phyloP scores from a whole-genome alignment of 179 eudicot species.

The Pouteria campechiana region DNA sequence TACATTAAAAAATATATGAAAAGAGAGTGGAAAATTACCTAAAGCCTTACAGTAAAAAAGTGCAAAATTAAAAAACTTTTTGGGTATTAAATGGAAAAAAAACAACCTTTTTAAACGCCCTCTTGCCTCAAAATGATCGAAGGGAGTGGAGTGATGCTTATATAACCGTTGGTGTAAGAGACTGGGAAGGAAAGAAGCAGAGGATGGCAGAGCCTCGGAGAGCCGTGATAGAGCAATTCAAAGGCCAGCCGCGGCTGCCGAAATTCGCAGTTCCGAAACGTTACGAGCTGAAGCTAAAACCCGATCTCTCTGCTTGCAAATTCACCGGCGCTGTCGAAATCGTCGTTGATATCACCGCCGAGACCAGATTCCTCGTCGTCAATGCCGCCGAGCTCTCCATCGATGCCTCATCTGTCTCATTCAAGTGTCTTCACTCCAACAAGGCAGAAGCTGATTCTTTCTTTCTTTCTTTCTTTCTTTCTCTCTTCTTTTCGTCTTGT shows the following conservation, averaged over 20 bases:
- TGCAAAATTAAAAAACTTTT: no score
- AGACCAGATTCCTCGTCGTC: conserved; percentile 50
- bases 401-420: conserved; percentile 29
- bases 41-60: no score
- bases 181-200: no score
- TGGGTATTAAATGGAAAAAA: no score
- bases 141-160: no score
- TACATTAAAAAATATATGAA: no score
- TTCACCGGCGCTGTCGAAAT: conserved; percentile 56
- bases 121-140: no score
- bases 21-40: no score
- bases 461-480: background rate
- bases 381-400: conserved; percentile 74
- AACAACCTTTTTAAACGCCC: no score
- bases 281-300: conserved; percentile 59
- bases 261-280: conserved; percentile 52
- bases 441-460: conserved; percentile 21
- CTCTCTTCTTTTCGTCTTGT: no score
- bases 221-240: conserved; percentile 57
- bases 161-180: no score
- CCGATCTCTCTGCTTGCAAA: conserved; percentile 56
- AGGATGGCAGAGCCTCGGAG: no score
- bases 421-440: conserved; percentile 11
- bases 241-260: conserved; percentile 57
- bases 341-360: conserved; percentile 34